Base-by-base conservation (phyloP, 106 monocot genomes). In the Dendrobium officinale region DNA sequence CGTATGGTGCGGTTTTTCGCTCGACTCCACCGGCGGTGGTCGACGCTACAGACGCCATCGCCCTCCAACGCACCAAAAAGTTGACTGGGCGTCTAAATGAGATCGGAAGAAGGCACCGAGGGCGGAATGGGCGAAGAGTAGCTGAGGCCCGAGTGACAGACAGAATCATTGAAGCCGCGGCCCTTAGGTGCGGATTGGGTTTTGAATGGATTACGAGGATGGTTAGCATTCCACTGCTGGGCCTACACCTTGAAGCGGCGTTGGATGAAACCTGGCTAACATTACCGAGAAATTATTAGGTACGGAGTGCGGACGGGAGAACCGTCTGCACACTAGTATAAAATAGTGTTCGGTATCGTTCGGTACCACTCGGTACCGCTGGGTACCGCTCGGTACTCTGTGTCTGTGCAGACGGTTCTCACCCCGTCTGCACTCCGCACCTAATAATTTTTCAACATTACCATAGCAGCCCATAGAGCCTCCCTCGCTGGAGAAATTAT, bases 1-100 rank as follows among this genome's bases (percentile, higher is more conserved):
- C 98, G 77, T 93, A 99, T 47, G 87, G 89, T 54, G 90, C 92
- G 59, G 90, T 88, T 48, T 43, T 78, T 85, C 83, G 85, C 54
- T 83, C 89, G 43, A 1, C 70, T 16, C n/a, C 83, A 8, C 13
- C 79, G 41, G 48, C 73, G 37, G 61, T 44, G 5, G 55, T 58
- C 15, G 81, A 43, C 7, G 80, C 54, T 2, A 26, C 54, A 7
- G 78, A 18, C 9, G 78, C 40, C 56, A 80, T 80, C 45, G 68
- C 48, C 48, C 48, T 68, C 16, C 29, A 11, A 43, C 2, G 24
- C 24, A 17, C 42, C 24, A 42, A 49, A 27, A 9, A 2, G 3
- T 76, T 42, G 0, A 42, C 47, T 44, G 75, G 11, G 10, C 44
- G 44, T n/a, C 47, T 22, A 13, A 75, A 4, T 24, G 66, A 47